Conservation (phyloP, 2,329 filamentous ascomycete genomes). For the Cordyceps javanica region DNA sequence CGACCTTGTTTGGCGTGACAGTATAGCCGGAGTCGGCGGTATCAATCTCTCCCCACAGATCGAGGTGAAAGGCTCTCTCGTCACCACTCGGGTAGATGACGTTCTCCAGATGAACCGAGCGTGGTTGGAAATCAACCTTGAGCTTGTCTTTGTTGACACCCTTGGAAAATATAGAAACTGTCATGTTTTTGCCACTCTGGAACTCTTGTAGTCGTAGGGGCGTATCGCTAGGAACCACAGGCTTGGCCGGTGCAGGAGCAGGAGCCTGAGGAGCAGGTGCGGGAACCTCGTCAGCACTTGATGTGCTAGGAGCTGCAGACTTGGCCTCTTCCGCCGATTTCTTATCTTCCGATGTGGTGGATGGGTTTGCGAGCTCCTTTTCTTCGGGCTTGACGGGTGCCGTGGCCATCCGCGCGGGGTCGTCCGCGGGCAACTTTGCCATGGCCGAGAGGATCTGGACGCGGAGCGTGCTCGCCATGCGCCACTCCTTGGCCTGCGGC, state of each 20-base stretch:
- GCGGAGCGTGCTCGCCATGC: conserved; percentile 40
- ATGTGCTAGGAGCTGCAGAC: conserved; percentile 7
- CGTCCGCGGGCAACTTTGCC: conserved; percentile 37
- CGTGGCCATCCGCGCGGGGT: conserved; percentile 41
- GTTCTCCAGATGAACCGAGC: conserved; percentile 22
- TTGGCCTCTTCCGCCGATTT: conserved; percentile 11
- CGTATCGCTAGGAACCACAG: conserved; percentile 17
- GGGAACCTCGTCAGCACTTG: neutral
- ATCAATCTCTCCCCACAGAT: conserved; percentile 62
- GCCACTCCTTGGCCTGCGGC: conserved; percentile 24
- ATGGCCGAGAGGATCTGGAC: conserved; percentile 41
- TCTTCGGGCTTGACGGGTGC: conserved; percentile 25
- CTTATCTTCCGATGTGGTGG: no score
- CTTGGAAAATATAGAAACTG: conserved; percentile 38
- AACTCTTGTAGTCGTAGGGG: conserved; percentile 29
- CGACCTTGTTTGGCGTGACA: conserved; percentile 73
- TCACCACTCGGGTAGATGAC: conserved; percentile 41
- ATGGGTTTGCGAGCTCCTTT: conserved; percentile 23
- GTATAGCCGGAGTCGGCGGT: conserved; percentile 51
- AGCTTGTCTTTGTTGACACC: conserved; percentile 35
- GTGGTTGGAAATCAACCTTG: conserved; percentile 27
- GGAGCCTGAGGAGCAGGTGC: neutral
- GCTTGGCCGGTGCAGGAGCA: neutral
- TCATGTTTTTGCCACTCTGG: conserved; percentile 29
- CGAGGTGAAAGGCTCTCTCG: conserved; percentile 54